Percentiles rank a stretch among this genome's conserved stretches.
Conservation (phyloP, 768 basidiomycete species). For the Rubroboletus pulcherrimus region DNA sequence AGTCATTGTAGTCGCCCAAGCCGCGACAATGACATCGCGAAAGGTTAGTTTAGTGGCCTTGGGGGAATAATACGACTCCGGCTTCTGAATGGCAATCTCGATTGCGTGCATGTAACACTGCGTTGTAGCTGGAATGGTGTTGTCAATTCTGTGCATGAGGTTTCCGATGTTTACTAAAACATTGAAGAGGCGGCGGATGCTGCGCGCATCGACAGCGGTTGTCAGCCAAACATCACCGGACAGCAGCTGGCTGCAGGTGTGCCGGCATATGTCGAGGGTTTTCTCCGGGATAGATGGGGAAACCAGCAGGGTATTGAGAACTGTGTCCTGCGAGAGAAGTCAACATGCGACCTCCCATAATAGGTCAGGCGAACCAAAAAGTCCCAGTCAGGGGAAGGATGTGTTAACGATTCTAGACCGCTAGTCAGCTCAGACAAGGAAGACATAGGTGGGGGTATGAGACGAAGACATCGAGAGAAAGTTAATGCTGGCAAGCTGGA, state of each 20-base stretch:
- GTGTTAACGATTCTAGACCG: slow-evolving; percentile 21
- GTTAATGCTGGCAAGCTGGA: slow-evolving; percentile 3
- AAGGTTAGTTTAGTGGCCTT: slow-evolving; percentile 26
- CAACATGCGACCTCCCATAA: slow-evolving; percentile 2
- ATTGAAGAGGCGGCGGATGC: slow-evolving; percentile 43
- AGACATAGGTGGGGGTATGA: slow-evolving; percentile 17
- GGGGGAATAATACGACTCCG: slow-evolving; percentile 14
- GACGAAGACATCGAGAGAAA: slow-evolving; percentile 15
- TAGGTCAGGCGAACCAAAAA: slow-evolving; percentile 24
- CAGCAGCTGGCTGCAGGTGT: slow-evolving; percentile 32
- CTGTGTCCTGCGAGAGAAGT: slow-evolving; percentile 22
- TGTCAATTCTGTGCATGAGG: slow-evolving; percentile 29
- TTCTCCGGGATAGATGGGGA: slow-evolving; percentile 30
- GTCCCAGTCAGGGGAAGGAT: slow-evolving; percentile 31
- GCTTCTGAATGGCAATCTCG: slow-evolving; percentile 39
- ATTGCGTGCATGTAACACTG: slow-evolving; percentile 40
- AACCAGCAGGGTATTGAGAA: slow-evolving; percentile 23
- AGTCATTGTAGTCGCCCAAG: slow-evolving; percentile 35
- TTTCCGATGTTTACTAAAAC: slow-evolving; percentile 42
- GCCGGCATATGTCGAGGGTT: slow-evolving; percentile 28
- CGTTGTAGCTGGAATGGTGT: slow-evolving; percentile 28
- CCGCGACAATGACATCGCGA: slow-evolving; percentile 38
- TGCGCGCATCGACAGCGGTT: slow-evolving; percentile 25
- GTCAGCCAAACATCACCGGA: slow-evolving; percentile 24
- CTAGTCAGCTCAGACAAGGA: slow-evolving; percentile 26